These are phyloP conservation scores for Dinochytrium kinnereticum DNA, from an alignment of 371 early-diverging fungal species.

Conservation along the genomic window DNA sequence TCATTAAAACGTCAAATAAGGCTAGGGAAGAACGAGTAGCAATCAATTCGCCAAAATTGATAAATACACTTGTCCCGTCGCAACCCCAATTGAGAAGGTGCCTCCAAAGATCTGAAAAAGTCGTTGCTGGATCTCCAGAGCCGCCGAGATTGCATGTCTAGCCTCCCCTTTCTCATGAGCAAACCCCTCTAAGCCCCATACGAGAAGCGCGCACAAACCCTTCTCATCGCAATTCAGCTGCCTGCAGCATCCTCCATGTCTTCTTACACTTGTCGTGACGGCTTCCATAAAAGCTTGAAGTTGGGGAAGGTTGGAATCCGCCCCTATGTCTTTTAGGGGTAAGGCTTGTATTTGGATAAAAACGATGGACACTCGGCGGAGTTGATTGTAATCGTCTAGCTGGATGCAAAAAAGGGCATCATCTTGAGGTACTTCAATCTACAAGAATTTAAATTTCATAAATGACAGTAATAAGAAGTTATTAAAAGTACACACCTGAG, in stretches of 20 bases:
- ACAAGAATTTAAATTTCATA: too few species aligned
- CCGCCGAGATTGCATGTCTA: slow-evolving; percentile 18
- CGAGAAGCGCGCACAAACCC: slow-evolving; percentile 28
- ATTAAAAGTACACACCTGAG: too few species aligned
- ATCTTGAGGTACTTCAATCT: too few species aligned
- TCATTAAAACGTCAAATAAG: too few species aligned
- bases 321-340: not conserved
- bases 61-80: slow-evolving; percentile 29
- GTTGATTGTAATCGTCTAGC: slow-evolving; percentile 13
- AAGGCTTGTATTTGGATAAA: slow-evolving; percentile 5
- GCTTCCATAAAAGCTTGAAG: not conserved
- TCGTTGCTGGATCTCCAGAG: slow-evolving; percentile 17
- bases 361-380: slow-evolving; percentile 9
- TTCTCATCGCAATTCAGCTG: slow-evolving; percentile 39
- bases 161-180: slow-evolving; percentile 34
- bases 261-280: not conserved
- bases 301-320: not conserved
- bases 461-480: too few species aligned
- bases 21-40: too few species aligned
- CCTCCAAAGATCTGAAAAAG: not conserved
- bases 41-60: too few species aligned
- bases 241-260: slow-evolving; percentile 23
- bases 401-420: too few species aligned
- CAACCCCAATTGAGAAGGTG: slow-evolving; percentile 30
- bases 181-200: slow-evolving; percentile 35